Evolutionary conservation across 108 stramenopile genomes (phyloP).

Genomic region (Discostella stelligeroides): DNA sequence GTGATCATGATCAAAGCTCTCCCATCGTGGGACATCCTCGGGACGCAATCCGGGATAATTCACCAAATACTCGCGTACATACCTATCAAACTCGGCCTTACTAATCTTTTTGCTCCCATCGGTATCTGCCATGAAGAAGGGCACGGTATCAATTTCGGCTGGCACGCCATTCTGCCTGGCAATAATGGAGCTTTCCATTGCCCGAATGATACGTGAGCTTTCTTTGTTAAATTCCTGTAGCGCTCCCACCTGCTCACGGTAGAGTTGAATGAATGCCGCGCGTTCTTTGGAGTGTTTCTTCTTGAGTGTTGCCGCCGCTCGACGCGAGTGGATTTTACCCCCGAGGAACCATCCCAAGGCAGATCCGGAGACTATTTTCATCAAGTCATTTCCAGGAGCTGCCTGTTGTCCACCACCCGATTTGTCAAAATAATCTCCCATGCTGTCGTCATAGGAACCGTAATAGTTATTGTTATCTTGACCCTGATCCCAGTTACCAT

Average conservation of each 20-base stretch:
- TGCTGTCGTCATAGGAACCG: constrained; percentile 54
- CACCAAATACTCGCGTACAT: constrained; percentile 51
- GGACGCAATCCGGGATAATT: constrained; percentile 53
- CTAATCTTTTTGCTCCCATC: constrained; percentile 58
- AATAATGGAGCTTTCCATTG: constrained; percentile 52
- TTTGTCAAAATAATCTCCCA: constrained; percentile 57
- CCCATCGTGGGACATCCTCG: constrained; percentile 53
- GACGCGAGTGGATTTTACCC: constrained; percentile 49
- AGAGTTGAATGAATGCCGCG: constrained; percentile 53
- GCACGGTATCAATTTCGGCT: constrained; percentile 51
- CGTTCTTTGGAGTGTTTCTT: constrained; percentile 59
- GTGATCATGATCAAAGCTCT: constrained; percentile 56
- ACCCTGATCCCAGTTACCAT: constrained; percentile 43
- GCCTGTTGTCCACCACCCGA: constrained; percentile 15
- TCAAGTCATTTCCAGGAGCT: constrained; percentile 17
- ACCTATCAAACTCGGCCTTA: constrained; percentile 53
- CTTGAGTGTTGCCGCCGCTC: constrained; percentile 50
- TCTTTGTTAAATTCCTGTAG: constrained; percentile 57
- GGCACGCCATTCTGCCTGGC: constrained; percentile 51
- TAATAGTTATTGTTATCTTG: constrained; percentile 26
- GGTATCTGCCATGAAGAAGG: constrained; percentile 55
- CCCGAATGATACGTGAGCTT: constrained; percentile 50
- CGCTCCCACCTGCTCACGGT: constrained; percentile 52
- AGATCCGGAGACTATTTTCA: constrained; percentile 35
- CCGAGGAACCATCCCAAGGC: constrained; percentile 55